Base-by-base conservation (phyloP, 2,329 filamentous ascomycete genomes). In the Blumeriella jaapii region DNA sequence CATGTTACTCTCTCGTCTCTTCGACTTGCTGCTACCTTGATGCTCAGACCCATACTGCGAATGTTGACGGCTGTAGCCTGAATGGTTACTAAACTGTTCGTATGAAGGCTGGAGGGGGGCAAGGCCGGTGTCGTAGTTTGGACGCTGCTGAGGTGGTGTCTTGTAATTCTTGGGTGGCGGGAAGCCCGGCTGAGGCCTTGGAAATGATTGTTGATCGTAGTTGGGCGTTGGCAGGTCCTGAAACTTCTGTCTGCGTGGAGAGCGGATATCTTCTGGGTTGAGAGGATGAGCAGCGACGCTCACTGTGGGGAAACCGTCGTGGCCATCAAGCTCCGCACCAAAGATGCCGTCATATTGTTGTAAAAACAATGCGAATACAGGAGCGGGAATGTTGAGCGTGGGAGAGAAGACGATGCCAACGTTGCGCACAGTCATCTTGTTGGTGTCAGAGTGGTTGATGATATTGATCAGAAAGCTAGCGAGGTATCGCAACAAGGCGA, bases 341-440 rank as follows among this genome's bases (percentile, higher is more conserved):
- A 96, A 98, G 30, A 98, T 89, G 26, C 70, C 72, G 44, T 82
- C 71, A 54, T 85, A 95, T 52, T 96, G 87, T 45, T 91, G 87
- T 39, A 98, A 68, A 58, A 98, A 91, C 58, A 93, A 71, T 3
- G 87, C 86, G 56, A 98, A 95, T 8, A 98, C 80, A 0, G 89
- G 87, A 0, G 86, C 86, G 0, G 91, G 89, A 27, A 98, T 94
- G 57, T 96, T 96, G 35, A 98, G 69, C 0, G 91, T 96, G 0
- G 91, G 91, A 11, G 91, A 93, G 59, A 98, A 98, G 38, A 98
- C 89, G 50, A 98, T 96, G 45, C 91, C 89, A 36, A 98, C 84
- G 54, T 98, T 98, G 47, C 89, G 78, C 34, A 95, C 83, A 8
- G 83, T 95, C 91, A 98, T 98, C 67, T 95, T 96, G 65, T 98